A percentile compares a stretch with the other conserved stretches of the same genome.
Evolutionary conservation across 2,329 filamentous ascomycete genomes (phyloP).

Genomic region (Calycina herbarum): DNA sequence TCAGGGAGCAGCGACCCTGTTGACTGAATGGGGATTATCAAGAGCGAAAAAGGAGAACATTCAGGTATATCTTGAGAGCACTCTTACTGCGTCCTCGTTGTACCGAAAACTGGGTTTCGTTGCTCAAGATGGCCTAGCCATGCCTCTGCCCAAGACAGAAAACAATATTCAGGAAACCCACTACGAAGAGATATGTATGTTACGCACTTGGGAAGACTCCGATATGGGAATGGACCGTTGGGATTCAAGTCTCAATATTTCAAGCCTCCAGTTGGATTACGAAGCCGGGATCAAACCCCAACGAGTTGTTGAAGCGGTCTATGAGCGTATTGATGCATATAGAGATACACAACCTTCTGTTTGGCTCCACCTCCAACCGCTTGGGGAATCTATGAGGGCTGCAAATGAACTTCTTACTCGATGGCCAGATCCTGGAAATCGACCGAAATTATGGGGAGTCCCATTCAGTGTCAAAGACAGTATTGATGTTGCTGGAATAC

Average conservation of each 20-base stretch:
- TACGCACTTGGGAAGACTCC: constrained; percentile 23
- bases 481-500: constrained; percentile 48
- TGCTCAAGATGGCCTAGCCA: constrained; percentile 27
- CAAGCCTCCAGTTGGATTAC: constrained; percentile 30
- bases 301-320: constrained; percentile 32
- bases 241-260: constrained; percentile 34
- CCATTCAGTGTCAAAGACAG: constrained; percentile 53
- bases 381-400: constrained; percentile 43
- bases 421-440: constrained; percentile 42
- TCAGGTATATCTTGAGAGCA: constrained; percentile 34
- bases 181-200: constrained; percentile 34
- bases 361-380: constrained; percentile 50
- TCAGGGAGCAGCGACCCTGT: constrained; percentile 30
- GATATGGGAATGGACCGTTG: constrained; percentile 25
- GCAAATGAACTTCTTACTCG: constrained; percentile 44
- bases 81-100: constrained; percentile 24
- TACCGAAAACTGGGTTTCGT: constrained; percentile 30
- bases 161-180: constrained; percentile 17
- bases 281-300: constrained; percentile 32
- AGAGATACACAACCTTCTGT: constrained; percentile 47
- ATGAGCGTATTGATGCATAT: constrained; percentile 42
- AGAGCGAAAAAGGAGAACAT: constrained; percentile 25
- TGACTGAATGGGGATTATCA: constrained; percentile 31
- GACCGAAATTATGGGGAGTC: constrained; percentile 51
- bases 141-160: constrained; percentile 22